These are phyloP conservation scores for Nicotiana otophora DNA, from an alignment of 257 asterid species.

Conservation along the genomic window DNA sequence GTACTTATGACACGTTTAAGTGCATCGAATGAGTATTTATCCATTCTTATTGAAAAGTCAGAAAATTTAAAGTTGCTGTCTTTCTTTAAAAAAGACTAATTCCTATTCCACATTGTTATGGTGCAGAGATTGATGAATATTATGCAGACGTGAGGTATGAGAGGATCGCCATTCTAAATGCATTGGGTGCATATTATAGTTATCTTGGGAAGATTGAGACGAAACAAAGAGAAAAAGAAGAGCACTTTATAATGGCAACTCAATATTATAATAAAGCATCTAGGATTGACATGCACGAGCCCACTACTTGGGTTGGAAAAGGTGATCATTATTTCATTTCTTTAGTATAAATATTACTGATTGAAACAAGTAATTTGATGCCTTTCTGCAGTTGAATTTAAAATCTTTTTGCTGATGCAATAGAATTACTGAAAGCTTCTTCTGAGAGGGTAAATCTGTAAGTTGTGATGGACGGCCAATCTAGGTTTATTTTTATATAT, in stretches of 20 bases:
- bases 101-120: conserved; percentile 15
- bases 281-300: conserved; percentile 96
- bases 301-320: conserved; percentile 99
- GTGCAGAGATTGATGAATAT: conserved; percentile 95
- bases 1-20: conserved; percentile 25
- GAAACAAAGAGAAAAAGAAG: conserved; percentile 86
- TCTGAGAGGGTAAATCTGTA: background rate
- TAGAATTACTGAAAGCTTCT: background rate
- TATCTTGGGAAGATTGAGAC: conserved; percentile 88
- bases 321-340: conserved; percentile 37
- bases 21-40: background rate
- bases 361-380: background rate
- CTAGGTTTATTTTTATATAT: too few relatives aligned
- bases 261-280: conserved; percentile 97
- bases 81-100: background rate
- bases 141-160: conserved; percentile 95
- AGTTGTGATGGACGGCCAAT: background rate
- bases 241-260: conserved; percentile 85
- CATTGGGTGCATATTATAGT: conserved; percentile 95
- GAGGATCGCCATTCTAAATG: conserved; percentile 94
- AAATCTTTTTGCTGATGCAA: background rate
- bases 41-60: background rate
- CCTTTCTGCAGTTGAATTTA: background rate
- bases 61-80: background rate
- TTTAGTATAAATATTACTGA: conserved; percentile 3